Conservation (phyloP, 345 rosid genomes). For the Pugionium cornutum region DNA sequence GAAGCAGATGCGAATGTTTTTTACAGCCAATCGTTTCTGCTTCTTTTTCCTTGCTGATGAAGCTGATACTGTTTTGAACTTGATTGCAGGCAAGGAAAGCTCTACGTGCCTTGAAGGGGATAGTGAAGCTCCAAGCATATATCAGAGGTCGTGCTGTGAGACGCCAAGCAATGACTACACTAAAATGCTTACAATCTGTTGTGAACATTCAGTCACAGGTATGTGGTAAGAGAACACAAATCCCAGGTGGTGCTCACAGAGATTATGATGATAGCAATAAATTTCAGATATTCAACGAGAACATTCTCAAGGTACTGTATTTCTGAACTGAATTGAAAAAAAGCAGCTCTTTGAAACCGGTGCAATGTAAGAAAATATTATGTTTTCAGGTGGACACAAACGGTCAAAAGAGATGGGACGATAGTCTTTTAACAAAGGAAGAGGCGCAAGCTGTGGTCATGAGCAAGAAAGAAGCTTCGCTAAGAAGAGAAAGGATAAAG, state of each 20-base stretch:
- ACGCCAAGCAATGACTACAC: conserved; percentile 76
- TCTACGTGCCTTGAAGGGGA: conserved; percentile 81
- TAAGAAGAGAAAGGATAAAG: conserved; percentile 64
- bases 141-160: conserved; percentile 78
- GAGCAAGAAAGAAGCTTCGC: conserved; percentile 72
- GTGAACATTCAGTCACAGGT: conserved; percentile 77
- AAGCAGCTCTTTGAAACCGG: neutral
- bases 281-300: conserved; percentile 51
- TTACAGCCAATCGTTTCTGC: neutral
- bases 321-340: neutral
- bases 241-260: conserved; percentile 37
- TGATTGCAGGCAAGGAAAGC: conserved; percentile 83
- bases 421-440: conserved; percentile 77
- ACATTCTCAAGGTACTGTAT: conserved; percentile 51
- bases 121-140: conserved; percentile 88
- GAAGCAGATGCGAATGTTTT: conserved; percentile 3
- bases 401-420: conserved; percentile 78
- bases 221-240: conserved; percentile 55
- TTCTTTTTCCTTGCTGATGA: neutral
- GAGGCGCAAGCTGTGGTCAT: conserved; percentile 59
- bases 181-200: conserved; percentile 82
- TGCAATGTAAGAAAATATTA: conserved; percentile 9
- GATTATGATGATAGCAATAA: conserved; percentile 49
- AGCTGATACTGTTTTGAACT: neutral
- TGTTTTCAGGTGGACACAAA: conserved; percentile 61